These are phyloP conservation scores for Macadamia tetraphylla DNA, from an alignment of 164 flowering plant genomes.

Conservation along the genomic window DNA sequence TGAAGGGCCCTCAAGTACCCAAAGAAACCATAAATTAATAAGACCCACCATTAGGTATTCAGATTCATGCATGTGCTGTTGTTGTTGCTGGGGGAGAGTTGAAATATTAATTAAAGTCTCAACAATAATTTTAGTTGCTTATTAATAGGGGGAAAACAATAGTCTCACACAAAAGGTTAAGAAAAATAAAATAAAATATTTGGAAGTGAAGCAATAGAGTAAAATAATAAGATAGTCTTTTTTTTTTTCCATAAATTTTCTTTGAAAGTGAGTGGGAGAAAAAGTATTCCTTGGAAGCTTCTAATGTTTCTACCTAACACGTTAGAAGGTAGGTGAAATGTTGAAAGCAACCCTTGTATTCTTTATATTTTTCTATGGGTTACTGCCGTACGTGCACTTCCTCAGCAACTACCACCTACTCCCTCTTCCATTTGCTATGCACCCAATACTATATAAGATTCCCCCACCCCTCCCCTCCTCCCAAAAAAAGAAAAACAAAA, in stretches of 20 bases:
- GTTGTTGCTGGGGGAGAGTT: too few relatives aligned
- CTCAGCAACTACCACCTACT: background rate
- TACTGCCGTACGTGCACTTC: background rate
- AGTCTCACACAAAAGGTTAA: too few relatives aligned
- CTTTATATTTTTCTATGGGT: background rate
- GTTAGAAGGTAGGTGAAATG: constrained; percentile 29
- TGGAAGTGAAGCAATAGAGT: constrained; percentile 9
- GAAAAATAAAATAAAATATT: constrained; percentile 17
- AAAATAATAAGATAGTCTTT: background rate
- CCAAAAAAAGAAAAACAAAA: too few relatives aligned
- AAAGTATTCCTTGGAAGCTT: constrained; percentile 47
- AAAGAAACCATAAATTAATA: too few relatives aligned
- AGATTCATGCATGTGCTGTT: too few relatives aligned
- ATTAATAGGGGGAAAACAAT: too few relatives aligned
- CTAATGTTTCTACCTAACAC: constrained; percentile 62
- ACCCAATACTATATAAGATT: background rate
- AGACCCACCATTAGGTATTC: too few relatives aligned
- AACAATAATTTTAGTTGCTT: too few relatives aligned
- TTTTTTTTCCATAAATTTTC: background rate
- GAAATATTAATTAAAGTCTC: too few relatives aligned
- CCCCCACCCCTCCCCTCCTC: too few relatives aligned
- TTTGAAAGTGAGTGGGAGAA: constrained; percentile 5
- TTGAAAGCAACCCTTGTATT: constrained; percentile 20
- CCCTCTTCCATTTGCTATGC: background rate
- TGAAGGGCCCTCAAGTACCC: too few relatives aligned